Conservation (phyloP, 73 alveolate genomes). For the Paramecium octaurelia region DNA sequence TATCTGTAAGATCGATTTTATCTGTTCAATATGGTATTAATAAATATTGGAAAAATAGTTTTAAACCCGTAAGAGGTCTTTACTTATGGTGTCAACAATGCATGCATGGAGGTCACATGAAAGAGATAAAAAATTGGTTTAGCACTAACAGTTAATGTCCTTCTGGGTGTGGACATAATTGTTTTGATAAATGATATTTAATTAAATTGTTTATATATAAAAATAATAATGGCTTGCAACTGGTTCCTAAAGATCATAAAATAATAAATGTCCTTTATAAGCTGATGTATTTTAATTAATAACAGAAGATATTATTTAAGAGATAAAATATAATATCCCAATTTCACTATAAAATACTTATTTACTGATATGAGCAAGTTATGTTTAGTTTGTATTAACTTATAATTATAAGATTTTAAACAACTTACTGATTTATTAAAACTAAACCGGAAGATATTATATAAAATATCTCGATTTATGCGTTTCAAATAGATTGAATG, state of each 20-base stretch:
- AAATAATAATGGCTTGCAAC: background rate
- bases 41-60: background rate
- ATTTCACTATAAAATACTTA: no score
- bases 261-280: no score
- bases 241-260: background rate
- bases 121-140: slow-evolving; percentile 18
- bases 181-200: background rate
- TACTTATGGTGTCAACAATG: slow-evolving; percentile 33
- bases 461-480: no score
- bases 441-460: no score
- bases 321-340: no score
- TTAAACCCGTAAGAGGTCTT: background rate
- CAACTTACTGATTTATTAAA: no score
- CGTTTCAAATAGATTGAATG: no score
- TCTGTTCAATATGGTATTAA: background rate
- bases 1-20: background rate
- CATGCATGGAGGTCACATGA: slow-evolving; percentile 30
- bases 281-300: no score
- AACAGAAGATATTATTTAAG: no score
- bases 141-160: background rate
- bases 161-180: slow-evolving; percentile 39
- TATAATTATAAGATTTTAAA: no score
- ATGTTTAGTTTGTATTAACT: no score
- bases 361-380: no score
- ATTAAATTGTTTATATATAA: background rate